A percentile compares a stretch with the other conserved stretches of the same genome.
Evolutionary conservation across 148 eudicot species (phyloP).

Genomic region (Chenopodium formosanum): DNA sequence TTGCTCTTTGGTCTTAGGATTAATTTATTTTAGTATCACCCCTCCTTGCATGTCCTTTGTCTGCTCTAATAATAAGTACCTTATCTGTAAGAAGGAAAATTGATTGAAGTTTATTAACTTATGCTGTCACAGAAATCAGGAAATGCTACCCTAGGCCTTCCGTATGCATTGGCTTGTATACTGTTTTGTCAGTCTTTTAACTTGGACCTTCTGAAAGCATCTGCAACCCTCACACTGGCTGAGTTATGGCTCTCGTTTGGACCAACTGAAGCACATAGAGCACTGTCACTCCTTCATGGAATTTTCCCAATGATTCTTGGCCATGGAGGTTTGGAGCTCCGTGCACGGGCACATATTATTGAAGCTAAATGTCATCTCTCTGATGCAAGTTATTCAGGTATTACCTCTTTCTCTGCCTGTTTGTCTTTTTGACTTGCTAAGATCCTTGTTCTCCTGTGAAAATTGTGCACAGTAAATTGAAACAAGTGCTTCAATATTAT

Average conservation of each 20-base stretch:
- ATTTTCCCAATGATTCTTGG: conserved; percentile 88
- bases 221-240: conserved; percentile 79
- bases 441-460: neutral
- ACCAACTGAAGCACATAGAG: conserved; percentile 72
- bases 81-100: neutral
- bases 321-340: conserved; percentile 93
- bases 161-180: conserved; percentile 92
- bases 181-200: conserved; percentile 89
- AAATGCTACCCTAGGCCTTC: conserved; percentile 84
- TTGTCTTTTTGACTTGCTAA: neutral
- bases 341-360: conserved; percentile 78
- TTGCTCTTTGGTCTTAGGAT: neutral
- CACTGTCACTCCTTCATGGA: conserved; percentile 66
- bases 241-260: conserved; percentile 93
- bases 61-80: neutral
- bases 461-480: neutral
- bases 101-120: neutral
- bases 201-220: conserved; percentile 96
- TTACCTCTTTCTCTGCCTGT: neutral
- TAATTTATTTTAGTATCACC: neutral
- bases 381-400: conserved; percentile 74
- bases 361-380: conserved; percentile 93
- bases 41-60: neutral
- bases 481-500: neutral
- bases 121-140: conserved; percentile 69